Base-by-base conservation (phyloP, 2,329 filamentous ascomycete genomes). In the Fusarium sp. region DNA sequence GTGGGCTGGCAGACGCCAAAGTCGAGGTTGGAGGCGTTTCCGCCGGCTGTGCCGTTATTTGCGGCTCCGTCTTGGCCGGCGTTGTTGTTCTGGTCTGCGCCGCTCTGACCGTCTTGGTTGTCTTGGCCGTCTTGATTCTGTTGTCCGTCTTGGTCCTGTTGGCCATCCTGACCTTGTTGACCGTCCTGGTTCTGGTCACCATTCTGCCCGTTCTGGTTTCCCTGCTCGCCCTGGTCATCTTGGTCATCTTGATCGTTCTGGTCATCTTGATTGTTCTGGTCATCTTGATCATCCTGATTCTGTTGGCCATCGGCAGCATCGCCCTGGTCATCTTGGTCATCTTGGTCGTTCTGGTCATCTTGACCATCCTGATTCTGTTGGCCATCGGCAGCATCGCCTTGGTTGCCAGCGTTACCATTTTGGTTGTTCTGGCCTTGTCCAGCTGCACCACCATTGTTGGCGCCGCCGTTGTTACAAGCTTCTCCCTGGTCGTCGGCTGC, bases 1-100 rank as follows among this genome's bases (percentile, higher is more conserved):
- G 82, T 84, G 4, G 84, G 84, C 33, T 77, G 76, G 74, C 82
- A 85, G 32, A 73, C 72, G 49, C 83, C 83, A 64, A 85, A 84
- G 76, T 85, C 81, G 17, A 80, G 75, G 19, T 71, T 39, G 14
- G 19, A 13, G 13, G 37, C 76, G 6, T 39, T 39, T 14, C 66
- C 61, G 66, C 71, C 39, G n/a, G 25, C 39, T 67, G 54, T 76
- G 69, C 39, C 66, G 27, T 68, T 57, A 32, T 73, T 64, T 13
- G 27, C 42, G 9, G 42, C 37, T 21, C 33, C 45, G 23, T 35
- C 46, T 21, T 41, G 2, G 27, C 45, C 37, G 7, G 11, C 44
- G n/a, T n/a, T 41, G 35, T 57, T 27, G 36, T 41, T 37, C 27
- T 49, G 46, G n/a, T 33, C 31, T 9, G 15, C 29, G 5, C 27